Evolutionary conservation across 768 basidiomycete species (phyloP).

Genomic region (Gautieria morchelliformis): DNA sequence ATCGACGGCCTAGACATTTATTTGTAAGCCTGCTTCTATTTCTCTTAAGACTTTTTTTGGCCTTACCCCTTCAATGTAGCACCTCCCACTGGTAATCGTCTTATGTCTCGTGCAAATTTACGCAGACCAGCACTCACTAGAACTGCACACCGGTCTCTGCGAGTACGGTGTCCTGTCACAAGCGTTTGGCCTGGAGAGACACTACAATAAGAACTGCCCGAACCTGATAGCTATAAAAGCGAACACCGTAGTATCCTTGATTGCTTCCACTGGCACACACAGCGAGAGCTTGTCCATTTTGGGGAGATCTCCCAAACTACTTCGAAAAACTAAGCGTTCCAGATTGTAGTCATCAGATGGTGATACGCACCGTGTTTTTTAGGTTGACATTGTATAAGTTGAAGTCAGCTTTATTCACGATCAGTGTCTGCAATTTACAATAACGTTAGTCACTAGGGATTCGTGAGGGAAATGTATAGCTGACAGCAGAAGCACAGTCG

Average conservation of each 20-base stretch:
- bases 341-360: neutral
- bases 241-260: constrained; percentile 12
- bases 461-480: too few relatives aligned
- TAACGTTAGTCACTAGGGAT: neutral
- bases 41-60: neutral
- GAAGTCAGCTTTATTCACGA: constrained; percentile 10
- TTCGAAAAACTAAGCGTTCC: neutral
- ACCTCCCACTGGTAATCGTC: constrained; percentile 6
- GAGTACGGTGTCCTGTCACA: constrained; percentile 37
- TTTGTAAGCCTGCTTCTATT: neutral
- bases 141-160: constrained; percentile 31
- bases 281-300: constrained; percentile 37
- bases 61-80: constrained; percentile 35
- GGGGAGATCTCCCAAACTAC: constrained; percentile 21
- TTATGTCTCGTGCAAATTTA: neutral
- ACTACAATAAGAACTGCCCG: neutral
- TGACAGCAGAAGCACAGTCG: constrained; percentile 1
- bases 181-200: constrained; percentile 12
- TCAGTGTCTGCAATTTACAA: constrained; percentile 6
- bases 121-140: constrained; percentile 29
- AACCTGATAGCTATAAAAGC: constrained; percentile 14
- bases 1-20: constrained; percentile 34
- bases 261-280: constrained; percentile 40
- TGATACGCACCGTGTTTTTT: constrained; percentile 5
- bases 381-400: constrained; percentile 11